Evolutionary conservation across 169 alveolate genomes (phyloP).

Genomic region (Cryptosporidium tyzzeri): DNA sequence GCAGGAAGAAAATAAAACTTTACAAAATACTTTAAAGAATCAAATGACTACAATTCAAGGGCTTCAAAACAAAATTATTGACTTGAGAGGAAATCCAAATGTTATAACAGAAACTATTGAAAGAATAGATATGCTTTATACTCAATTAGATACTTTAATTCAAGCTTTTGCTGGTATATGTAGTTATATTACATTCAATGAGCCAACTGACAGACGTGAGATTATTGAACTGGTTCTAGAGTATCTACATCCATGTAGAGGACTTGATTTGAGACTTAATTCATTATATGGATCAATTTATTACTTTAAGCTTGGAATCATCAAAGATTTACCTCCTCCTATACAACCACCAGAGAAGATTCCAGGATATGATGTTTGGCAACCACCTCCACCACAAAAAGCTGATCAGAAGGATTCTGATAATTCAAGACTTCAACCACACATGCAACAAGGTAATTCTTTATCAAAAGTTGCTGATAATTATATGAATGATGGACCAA

Average conservation of each 20-base stretch:
- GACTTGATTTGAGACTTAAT: slow-evolving; percentile 86
- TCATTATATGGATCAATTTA: slow-evolving; percentile 87
- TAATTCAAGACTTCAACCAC: slow-evolving; percentile 23
- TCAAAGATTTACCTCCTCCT: slow-evolving; percentile 72
- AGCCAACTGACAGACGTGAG: slow-evolving; percentile 77
- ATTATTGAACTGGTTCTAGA: slow-evolving; percentile 84
- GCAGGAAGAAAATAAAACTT: slow-evolving; percentile 82
- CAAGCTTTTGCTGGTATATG: slow-evolving; percentile 90
- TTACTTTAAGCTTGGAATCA: slow-evolving; percentile 68
- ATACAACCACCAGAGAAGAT: slow-evolving; percentile 69
- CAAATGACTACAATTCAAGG: slow-evolving; percentile 80
- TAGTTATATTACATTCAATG: slow-evolving; percentile 85
- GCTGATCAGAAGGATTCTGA: neutral
- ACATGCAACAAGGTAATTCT: slow-evolving; percentile 59
- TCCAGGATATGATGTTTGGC: slow-evolving; percentile 75
- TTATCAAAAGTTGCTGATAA: slow-evolving; percentile 57
- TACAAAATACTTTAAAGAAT: slow-evolving; percentile 80
- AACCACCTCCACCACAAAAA: slow-evolving; percentile 39
- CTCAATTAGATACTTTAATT: slow-evolving; percentile 86
- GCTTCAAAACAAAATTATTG: slow-evolving; percentile 83
- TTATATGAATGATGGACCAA: slow-evolving; percentile 9
- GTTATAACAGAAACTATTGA: slow-evolving; percentile 86
- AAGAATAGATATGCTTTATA: slow-evolving; percentile 86
- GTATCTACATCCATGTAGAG: slow-evolving; percentile 88
- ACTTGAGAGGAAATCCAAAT: slow-evolving; percentile 84